phyloP scores from a whole-genome alignment of 257 asterid genomes.

The Perilla frutescens region DNA sequence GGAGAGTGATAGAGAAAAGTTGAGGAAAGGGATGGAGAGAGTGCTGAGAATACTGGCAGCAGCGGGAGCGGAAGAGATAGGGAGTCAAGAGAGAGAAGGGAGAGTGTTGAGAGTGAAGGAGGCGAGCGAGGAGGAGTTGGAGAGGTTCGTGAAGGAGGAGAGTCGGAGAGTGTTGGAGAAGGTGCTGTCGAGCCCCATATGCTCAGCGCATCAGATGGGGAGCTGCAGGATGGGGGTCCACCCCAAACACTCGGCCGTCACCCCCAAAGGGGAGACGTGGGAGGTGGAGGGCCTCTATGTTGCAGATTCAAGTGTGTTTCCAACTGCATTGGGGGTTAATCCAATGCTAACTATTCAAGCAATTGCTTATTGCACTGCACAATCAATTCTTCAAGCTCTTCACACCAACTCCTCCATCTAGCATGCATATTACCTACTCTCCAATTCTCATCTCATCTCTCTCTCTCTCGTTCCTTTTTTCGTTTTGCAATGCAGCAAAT shows the following conservation, averaged over 20 bases:
- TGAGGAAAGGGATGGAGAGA: slow-evolving; percentile 64
- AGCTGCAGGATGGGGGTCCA: slow-evolving; percentile 88
- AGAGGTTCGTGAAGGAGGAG: slow-evolving; percentile 66
- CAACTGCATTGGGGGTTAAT: slow-evolving; percentile 90
- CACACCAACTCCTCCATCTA: not conserved
- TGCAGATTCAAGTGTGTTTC: slow-evolving; percentile 89
- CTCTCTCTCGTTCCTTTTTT: not conserved
- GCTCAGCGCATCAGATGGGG: slow-evolving; percentile 98
- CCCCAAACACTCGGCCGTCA: slow-evolving; percentile 58
- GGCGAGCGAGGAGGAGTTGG: slow-evolving; percentile 51
- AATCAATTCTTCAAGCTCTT: slow-evolving; percentile 59
- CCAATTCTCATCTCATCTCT: not conserved
- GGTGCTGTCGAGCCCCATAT: slow-evolving; percentile 48
- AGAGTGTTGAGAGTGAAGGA: slow-evolving; percentile 56
- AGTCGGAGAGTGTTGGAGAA: slow-evolving; percentile 54
- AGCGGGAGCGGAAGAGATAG: slow-evolving; percentile 90
- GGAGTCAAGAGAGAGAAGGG: slow-evolving; percentile 68
- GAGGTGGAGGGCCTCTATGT: slow-evolving; percentile 70
- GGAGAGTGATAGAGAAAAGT: slow-evolving; percentile 46
- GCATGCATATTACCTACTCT: too few species aligned
- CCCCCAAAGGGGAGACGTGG: slow-evolving; percentile 75
- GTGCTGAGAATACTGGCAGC: slow-evolving; percentile 67
- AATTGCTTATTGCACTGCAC: slow-evolving; percentile 80
- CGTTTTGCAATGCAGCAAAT: too few species aligned
- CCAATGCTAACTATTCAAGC: slow-evolving; percentile 95